phyloP scores from a whole-genome alignment of 192 early-diverging fungal genomes.

The Coemansia sp. region DNA sequence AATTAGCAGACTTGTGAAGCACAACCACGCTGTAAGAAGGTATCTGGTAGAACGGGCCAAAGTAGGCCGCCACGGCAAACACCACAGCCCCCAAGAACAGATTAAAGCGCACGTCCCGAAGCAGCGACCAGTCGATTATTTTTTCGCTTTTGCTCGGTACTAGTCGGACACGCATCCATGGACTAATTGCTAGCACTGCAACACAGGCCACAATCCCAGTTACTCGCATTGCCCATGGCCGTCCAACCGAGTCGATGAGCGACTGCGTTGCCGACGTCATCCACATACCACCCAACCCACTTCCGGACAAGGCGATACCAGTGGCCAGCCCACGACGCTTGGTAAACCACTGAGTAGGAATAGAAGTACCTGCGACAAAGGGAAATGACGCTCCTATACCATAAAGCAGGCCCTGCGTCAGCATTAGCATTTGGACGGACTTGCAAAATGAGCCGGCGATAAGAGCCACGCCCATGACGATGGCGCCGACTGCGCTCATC shows the following conservation, averaged over 20 bases:
- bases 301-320: constrained; percentile 59
- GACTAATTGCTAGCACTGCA: constrained; percentile 49
- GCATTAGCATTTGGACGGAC: constrained; percentile 44
- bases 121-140: constrained; percentile 47
- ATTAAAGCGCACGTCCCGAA: constrained; percentile 44
- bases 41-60: constrained; percentile 56
- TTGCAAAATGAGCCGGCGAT: constrained; percentile 50
- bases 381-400: constrained; percentile 58
- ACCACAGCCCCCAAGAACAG: constrained; percentile 37
- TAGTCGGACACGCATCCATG: constrained; percentile 52
- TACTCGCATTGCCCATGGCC: constrained; percentile 61
- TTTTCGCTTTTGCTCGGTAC: constrained; percentile 40
- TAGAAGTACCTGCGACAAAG: constrained; percentile 53
- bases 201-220: constrained; percentile 51
- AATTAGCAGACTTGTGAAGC: constrained; percentile 46
- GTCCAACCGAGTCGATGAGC: constrained; percentile 46
- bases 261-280: constrained; percentile 57
- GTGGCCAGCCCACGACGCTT: constrained; percentile 56
- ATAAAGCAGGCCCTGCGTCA: constrained; percentile 56
- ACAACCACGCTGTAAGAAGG: constrained; percentile 54
- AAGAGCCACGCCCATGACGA: constrained; percentile 48
- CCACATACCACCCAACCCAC: constrained; percentile 59
- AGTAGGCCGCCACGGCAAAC: constrained; percentile 51
- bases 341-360: constrained; percentile 57
- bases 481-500: constrained; percentile 41